A percentile compares a stretch with the other conserved stretches of the same genome.
Conservation (phyloP, 768 basidiomycete genomes). For the Botryobasidium botryosum region DNA sequence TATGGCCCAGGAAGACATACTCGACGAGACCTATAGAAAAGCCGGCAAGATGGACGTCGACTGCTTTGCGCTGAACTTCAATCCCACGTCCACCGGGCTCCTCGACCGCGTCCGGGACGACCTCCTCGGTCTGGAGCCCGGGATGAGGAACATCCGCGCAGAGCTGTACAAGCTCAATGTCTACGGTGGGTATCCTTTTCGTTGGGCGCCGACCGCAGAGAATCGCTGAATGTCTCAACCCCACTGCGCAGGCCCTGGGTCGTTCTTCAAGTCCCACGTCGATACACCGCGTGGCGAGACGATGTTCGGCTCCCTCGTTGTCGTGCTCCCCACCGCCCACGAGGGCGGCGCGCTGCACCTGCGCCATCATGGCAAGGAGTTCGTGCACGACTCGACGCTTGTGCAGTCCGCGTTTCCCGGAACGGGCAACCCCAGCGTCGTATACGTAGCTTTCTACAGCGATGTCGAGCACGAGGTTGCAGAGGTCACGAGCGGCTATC, state of each 20-base stretch:
- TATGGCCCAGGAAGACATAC: background rate
- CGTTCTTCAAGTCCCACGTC: slow-evolving; percentile 3
- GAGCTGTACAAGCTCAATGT: background rate
- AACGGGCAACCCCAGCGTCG: too few relatives aligned
- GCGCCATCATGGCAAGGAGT: too few relatives aligned
- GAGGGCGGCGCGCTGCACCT: background rate
- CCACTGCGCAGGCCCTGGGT: too few relatives aligned
- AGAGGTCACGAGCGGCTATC: slow-evolving; percentile 26
- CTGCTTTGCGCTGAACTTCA: background rate
- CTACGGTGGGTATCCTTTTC: too few relatives aligned
- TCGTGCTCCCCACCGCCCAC: background rate
- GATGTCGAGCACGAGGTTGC: slow-evolving; percentile 32
- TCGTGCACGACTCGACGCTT: too few relatives aligned
- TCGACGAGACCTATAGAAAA: background rate
- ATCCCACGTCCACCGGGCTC: background rate
- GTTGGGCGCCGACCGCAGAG: too few relatives aligned
- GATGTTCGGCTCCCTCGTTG: background rate
- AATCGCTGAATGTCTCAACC: too few relatives aligned
- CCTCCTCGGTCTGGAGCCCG: too few relatives aligned
- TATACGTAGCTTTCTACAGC: slow-evolving; percentile 28
- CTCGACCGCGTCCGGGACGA: background rate
- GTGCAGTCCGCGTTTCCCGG: too few relatives aligned
- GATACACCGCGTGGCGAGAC: background rate
- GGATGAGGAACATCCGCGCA: background rate
- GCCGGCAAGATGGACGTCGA: background rate